Percentiles rank a stretch among this genome's conserved stretches.
These are phyloP conservation scores for Tetracladium marchalianum DNA, from an alignment of 495 filamentous ascomycete genomes.

Conservation along the genomic window DNA sequence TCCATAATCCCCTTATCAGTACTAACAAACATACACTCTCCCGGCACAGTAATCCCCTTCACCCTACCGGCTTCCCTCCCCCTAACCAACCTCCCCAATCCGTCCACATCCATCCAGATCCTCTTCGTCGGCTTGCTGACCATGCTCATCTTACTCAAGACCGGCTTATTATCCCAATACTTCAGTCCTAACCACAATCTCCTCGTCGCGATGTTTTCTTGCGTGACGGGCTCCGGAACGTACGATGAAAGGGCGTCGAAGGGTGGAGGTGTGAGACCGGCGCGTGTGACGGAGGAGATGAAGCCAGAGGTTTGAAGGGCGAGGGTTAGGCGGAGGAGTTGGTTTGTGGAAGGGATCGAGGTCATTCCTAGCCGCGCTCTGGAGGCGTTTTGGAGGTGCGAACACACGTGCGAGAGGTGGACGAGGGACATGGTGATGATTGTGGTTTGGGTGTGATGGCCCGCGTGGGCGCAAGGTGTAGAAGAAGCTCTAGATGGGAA, in stretches of 20 bases:
- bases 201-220: constrained; percentile 64
- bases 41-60: constrained; percentile 61
- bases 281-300: constrained; percentile 73
- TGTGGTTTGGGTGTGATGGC: constrained; percentile 7
- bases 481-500: not conserved
- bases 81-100: constrained; percentile 51
- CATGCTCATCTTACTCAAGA: constrained; percentile 59
- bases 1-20: constrained; percentile 80
- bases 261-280: constrained; percentile 55
- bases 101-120: constrained; percentile 51
- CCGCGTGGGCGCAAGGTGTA: constrained; percentile 3
- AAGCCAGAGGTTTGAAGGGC: constrained; percentile 76
- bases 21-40: constrained; percentile 73
- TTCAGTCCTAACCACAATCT: constrained; percentile 89
- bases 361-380: constrained; percentile 80
- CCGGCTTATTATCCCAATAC: constrained; percentile 83
- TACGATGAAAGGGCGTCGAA: constrained; percentile 37
- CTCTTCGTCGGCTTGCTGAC: constrained; percentile 69
- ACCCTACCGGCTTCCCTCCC: constrained; percentile 57
- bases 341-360: constrained; percentile 71
- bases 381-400: constrained; percentile 89
- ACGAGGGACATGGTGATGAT: constrained; percentile 68
- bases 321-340: constrained; percentile 66
- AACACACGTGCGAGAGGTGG: constrained; percentile 70
- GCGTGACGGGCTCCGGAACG: constrained; percentile 55